A percentile compares a stretch with the other conserved stretches of the same genome.
phyloP scores from a whole-genome alignment of 2,329 filamentous ascomycete genomes.

The Calonectria pauciramosa region DNA sequence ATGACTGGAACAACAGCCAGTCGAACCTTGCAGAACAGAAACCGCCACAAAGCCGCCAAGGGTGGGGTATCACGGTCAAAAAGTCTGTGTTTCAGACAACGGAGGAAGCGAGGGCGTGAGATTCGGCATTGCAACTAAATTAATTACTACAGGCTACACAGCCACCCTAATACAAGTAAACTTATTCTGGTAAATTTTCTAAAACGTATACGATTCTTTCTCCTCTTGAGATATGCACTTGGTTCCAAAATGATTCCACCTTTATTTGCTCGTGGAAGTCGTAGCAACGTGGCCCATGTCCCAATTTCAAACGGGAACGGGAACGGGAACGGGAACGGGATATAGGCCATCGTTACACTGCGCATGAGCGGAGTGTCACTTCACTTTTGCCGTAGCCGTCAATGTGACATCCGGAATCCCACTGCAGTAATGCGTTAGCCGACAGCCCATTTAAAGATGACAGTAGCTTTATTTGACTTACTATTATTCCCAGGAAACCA shows the following conservation, averaged over 20 bases:
- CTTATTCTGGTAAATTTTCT: not conserved
- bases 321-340: no score
- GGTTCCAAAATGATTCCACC: no score
- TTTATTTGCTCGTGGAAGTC: no score
- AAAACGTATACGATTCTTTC: not conserved
- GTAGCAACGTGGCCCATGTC: no score
- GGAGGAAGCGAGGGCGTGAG: not conserved
- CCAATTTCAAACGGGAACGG: no score
- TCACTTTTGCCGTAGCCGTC: no score
- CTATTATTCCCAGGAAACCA: not conserved
- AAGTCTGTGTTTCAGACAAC: conserved; percentile 42
- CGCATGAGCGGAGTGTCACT: no score
- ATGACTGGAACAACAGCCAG: conserved; percentile 43
- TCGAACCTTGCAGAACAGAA: conserved; percentile 35
- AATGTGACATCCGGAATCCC: no score
- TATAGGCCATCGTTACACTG: no score
- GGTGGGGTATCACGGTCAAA: conserved; percentile 43
- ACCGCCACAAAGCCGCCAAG: conserved; percentile 18
- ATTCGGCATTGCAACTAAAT: not conserved
- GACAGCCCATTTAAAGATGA: no score
- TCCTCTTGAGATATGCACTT: no score
- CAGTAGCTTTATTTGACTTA: not conserved
- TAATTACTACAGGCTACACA: not conserved
- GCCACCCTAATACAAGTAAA: not conserved
- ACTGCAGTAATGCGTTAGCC: no score